Conservation (phyloP, 345 rosid species). For the Ceriops tagal region DNA sequence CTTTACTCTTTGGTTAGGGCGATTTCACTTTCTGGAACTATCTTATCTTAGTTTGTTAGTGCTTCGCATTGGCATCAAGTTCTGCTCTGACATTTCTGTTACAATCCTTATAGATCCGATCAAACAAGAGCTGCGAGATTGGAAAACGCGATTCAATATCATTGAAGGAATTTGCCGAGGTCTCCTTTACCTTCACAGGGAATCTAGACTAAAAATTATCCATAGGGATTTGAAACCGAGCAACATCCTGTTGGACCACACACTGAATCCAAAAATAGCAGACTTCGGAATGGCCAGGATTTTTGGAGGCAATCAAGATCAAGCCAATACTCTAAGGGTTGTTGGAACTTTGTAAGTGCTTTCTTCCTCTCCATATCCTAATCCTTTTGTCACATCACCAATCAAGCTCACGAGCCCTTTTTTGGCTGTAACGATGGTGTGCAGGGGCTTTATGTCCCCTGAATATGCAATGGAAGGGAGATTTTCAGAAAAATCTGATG, state of each 20-base stretch:
- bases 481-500: constrained; percentile 23
- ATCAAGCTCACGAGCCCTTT: background rate
- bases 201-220: constrained; percentile 15
- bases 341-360: constrained; percentile 16
- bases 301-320: constrained; percentile 14
- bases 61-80: too few relatives aligned
- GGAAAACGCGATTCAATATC: constrained; percentile 9
- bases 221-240: constrained; percentile 19
- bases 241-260: constrained; percentile 19
- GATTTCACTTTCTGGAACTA: background rate
- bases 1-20: constrained; percentile 16
- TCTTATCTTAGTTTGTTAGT: too few relatives aligned
- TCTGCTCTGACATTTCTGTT: too few relatives aligned
- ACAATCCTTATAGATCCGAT: background rate
- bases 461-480: constrained; percentile 24
- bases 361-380: background rate
- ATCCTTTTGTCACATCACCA: background rate
- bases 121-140: constrained; percentile 6
- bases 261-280: constrained; percentile 17
- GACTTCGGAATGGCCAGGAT: constrained; percentile 25
- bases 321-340: constrained; percentile 15
- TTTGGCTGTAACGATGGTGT: too few relatives aligned
- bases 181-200: constrained; percentile 20
- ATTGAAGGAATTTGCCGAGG: constrained; percentile 18
- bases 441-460: constrained; percentile 19